Conservation (phyloP, 2,329 filamentous ascomycete species). For the Setomelanomma holmii region DNA sequence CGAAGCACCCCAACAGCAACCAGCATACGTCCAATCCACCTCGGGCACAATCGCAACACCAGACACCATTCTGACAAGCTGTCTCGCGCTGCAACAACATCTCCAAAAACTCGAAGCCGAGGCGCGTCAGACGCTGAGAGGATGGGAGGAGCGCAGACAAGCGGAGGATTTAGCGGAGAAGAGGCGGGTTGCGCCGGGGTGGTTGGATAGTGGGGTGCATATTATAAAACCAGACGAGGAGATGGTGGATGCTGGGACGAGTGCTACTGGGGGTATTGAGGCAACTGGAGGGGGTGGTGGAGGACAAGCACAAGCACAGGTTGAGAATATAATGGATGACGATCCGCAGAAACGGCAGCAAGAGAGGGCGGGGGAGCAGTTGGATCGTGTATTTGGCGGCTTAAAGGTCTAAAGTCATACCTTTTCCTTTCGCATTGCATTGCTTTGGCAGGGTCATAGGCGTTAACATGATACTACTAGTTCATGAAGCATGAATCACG, state of each 20-base stretch:
- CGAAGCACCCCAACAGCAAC: constrained; percentile 72
- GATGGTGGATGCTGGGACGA: no score
- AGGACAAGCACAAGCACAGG: constrained; percentile 20
- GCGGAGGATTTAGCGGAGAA: constrained; percentile 79
- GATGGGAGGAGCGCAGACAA: constrained; percentile 72
- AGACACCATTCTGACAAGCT: constrained; percentile 83
- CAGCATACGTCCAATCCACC: constrained; percentile 74
- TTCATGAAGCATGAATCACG: constrained; percentile 53
- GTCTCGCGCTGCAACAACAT: constrained; percentile 78
- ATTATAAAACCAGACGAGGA: constrained; percentile 73
- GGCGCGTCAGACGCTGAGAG: constrained; percentile 70
- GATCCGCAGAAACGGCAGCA: constrained; percentile 31
- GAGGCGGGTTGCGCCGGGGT: constrained; percentile 78
- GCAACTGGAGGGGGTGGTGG: constrained; percentile 33
- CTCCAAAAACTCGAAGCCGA: constrained; percentile 72
- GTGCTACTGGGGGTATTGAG: no score
- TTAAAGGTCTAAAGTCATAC: constrained; percentile 47
- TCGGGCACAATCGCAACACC: constrained; percentile 82
- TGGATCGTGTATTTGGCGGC: constrained; percentile 70
- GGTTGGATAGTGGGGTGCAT: constrained; percentile 72
- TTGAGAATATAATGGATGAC: constrained; percentile 21
- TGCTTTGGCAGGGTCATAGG: neutral
- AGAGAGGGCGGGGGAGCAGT: constrained; percentile 66
- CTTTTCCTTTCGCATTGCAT: neutral
- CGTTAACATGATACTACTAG: no score